These are phyloP conservation scores for Raffaelea ambrosiae DNA, from an alignment of 2,329 filamentous ascomycete genomes.

Conservation along the genomic window DNA sequence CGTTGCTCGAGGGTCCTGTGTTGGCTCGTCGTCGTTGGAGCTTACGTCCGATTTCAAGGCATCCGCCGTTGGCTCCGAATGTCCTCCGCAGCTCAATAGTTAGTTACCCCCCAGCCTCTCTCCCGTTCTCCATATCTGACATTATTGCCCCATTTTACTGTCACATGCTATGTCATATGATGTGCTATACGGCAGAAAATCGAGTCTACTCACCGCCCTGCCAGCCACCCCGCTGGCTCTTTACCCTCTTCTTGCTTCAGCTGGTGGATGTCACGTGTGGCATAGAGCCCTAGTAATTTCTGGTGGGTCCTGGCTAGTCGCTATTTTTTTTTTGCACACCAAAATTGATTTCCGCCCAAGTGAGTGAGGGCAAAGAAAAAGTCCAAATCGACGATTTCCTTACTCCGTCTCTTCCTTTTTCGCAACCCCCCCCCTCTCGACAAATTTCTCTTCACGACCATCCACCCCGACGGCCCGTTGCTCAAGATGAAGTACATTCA, in stretches of 20 bases:
- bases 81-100: no score
- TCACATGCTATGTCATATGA: constrained; percentile 3
- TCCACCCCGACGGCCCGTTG: constrained; percentile 34
- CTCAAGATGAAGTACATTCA: constrained; percentile 99
- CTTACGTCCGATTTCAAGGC: neutral
- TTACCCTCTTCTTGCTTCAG: no score
- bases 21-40: neutral
- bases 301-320: neutral
- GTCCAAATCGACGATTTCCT: constrained; percentile 1
- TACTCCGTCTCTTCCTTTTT: constrained; percentile 5
- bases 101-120: no score
- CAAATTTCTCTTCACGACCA: constrained; percentile 28
- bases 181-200: constrained; percentile 3
- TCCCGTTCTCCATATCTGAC: no score
- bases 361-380: constrained; percentile 5
- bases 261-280: neutral
- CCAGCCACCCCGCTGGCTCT: neutral
- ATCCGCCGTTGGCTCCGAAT: constrained; percentile 2
- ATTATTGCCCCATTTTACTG: neutral
- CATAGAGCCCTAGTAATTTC: constrained; percentile 2
- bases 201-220: constrained; percentile 1
- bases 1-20: no score
- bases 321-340: constrained; percentile 8
- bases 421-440: constrained; percentile 11
- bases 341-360: constrained; percentile 6